Percentiles rank a stretch among this genome's conserved stretches.
These are phyloP conservation scores for Tetradesmus lagerheimii DNA, from an alignment of 139 green algal genomes.

Conservation along the genomic window DNA sequence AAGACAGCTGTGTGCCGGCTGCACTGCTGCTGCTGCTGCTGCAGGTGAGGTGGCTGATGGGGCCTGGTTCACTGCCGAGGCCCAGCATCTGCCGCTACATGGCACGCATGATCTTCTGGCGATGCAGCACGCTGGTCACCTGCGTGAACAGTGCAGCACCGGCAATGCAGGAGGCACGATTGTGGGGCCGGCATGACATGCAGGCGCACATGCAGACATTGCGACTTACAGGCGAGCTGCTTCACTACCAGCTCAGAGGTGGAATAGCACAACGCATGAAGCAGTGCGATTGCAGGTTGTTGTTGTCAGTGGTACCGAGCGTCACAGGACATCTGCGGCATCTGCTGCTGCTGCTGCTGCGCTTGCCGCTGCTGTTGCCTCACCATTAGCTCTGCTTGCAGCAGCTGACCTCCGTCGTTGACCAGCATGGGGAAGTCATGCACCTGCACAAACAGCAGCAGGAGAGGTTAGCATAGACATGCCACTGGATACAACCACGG, in stretches of 20 bases:
- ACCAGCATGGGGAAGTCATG: constrained; percentile 73
- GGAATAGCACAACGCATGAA: not conserved
- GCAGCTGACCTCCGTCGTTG: constrained; percentile 54
- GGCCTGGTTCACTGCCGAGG: constrained; percentile 47
- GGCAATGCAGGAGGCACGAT: not conserved
- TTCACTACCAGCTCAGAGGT: too few relatives aligned
- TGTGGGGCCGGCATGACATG: too few relatives aligned
- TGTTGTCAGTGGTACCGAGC: not conserved
- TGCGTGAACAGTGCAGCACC: not conserved
- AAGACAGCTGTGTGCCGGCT: not conserved
- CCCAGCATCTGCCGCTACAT: constrained; percentile 62
- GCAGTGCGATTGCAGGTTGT: not conserved
- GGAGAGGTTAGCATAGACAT: not conserved
- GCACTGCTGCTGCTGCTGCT: not conserved
- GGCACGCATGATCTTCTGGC: constrained; percentile 56
- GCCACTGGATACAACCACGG: not conserved
- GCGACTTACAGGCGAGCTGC: too few relatives aligned
- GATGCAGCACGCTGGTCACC: constrained; percentile 58
- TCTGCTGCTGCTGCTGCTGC: not conserved
- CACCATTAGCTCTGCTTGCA: constrained; percentile 64
- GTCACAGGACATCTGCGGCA: too few relatives aligned
- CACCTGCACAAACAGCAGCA: constrained; percentile 31
- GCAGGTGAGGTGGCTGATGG: constrained; percentile 30
- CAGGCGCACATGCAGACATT: too few relatives aligned
- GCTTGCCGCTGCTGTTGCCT: not conserved